Percentiles rank a stretch among this genome's conserved stretches.
Conservation (phyloP, 2,329 filamentous ascomycete genomes). For the Cladosporium sp. region DNA sequence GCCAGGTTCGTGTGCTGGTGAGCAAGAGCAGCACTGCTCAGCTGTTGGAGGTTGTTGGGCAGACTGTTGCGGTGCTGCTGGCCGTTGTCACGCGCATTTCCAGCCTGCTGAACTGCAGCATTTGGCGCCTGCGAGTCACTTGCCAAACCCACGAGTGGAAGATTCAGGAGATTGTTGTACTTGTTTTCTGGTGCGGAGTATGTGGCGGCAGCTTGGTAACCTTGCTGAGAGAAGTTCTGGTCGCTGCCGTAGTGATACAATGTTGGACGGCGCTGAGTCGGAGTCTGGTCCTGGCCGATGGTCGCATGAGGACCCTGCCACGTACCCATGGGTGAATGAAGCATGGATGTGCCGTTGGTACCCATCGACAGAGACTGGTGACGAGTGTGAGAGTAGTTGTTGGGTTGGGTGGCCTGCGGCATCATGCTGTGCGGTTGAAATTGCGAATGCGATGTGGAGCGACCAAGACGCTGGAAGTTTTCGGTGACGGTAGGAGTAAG, state of each 20-base stretch:
- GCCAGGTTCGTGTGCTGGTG: background rate
- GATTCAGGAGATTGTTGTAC: slow-evolving; percentile 15
- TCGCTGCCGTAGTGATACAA: slow-evolving; percentile 16
- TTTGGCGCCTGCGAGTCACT: background rate
- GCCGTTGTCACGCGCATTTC: background rate
- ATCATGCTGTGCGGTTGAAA: background rate
- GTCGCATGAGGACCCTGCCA: background rate
- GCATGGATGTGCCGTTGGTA: background rate
- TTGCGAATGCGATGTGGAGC: background rate
- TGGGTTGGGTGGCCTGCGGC: background rate
- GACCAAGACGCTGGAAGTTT: background rate
- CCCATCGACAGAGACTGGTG: background rate
- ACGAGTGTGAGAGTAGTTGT: background rate
- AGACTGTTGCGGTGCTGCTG: slow-evolving; percentile 4
- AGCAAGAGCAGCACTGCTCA: slow-evolving; percentile 3
- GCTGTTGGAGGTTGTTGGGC: slow-evolving; percentile 3
- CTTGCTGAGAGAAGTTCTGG: slow-evolving; percentile 6
- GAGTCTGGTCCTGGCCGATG: background rate
- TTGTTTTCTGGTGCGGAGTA: slow-evolving; percentile 7
- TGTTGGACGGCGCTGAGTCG: slow-evolving; percentile 4
- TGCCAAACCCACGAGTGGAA: slow-evolving; percentile 11
- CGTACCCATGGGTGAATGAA: background rate
- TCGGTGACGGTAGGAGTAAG: slow-evolving; percentile 5
- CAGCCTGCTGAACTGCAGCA: slow-evolving; percentile 5
- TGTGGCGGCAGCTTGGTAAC: background rate